phyloP scores from a whole-genome alignment of 2,329 filamentous ascomycete species.

The Apiospora malaysiana region DNA sequence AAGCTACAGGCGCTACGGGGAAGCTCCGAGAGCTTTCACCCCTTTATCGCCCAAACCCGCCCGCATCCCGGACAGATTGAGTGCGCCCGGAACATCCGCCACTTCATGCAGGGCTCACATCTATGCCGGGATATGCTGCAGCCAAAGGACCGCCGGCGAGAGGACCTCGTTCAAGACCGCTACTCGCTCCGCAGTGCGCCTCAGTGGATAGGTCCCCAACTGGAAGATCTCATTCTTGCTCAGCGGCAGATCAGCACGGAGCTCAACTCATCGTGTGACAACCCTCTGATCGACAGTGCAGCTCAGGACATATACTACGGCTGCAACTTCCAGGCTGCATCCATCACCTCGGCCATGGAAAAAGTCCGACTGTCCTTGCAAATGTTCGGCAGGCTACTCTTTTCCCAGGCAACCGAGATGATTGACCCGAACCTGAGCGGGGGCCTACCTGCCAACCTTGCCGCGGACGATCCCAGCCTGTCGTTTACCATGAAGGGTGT shows the following conservation, averaged over 20 bases:
- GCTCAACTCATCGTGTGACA: conserved; percentile 72
- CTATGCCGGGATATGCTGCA: conserved; percentile 45
- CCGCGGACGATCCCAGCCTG: conserved; percentile 62
- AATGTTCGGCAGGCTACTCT: conserved; percentile 66
- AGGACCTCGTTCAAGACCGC: conserved; percentile 62
- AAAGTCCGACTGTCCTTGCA: conserved; percentile 59
- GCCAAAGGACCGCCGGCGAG: conserved; percentile 30
- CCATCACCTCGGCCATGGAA: conserved; percentile 69
- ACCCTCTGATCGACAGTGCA: conserved; percentile 63
- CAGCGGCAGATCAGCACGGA: conserved; percentile 63
- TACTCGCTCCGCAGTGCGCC: conserved; percentile 68
- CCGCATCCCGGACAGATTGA: conserved; percentile 68
- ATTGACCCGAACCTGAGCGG: conserved; percentile 64
- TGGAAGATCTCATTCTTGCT: conserved; percentile 69
- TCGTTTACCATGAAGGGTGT: conserved; percentile 69
- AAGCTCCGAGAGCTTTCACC: conserved; percentile 61
- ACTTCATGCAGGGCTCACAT: conserved; percentile 54
- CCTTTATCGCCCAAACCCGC: conserved; percentile 62
- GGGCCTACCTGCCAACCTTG: conserved; percentile 67
- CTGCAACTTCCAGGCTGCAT: conserved; percentile 70
- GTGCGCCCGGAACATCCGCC: conserved; percentile 58
- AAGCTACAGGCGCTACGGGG: conserved; percentile 61
- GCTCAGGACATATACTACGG: conserved; percentile 58
- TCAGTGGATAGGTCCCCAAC: conserved; percentile 72
- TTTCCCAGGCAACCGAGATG: conserved; percentile 66